A percentile compares a stretch with the other conserved stretches of the same genome.
These are phyloP conservation scores for Colletotrichum sp. DNA, from an alignment of 2,329 filamentous ascomycete species.

Conservation along the genomic window DNA sequence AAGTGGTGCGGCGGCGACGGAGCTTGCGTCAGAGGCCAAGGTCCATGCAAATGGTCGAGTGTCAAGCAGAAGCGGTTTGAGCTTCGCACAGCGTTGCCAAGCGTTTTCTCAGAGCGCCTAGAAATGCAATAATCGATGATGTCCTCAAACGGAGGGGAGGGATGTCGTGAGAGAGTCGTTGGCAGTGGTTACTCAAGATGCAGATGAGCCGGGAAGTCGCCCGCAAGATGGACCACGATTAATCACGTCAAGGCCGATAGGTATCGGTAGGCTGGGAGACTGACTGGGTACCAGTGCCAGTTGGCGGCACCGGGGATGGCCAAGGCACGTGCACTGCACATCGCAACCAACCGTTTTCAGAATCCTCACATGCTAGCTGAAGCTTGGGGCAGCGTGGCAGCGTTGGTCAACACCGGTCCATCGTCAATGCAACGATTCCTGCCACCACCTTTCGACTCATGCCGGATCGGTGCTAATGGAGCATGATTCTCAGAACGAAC, in stretches of 20 bases:
- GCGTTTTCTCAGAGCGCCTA: neutral
- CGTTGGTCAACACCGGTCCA: neutral
- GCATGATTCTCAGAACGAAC: neutral
- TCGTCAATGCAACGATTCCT: neutral
- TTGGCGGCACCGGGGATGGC: constrained; percentile 7
- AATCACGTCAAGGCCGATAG: constrained; percentile 2
- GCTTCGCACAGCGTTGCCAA: neutral
- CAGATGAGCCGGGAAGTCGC: neutral
- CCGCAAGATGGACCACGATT: neutral
- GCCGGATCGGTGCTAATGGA: neutral
- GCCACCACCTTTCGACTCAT: neutral
- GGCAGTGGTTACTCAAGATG: neutral
- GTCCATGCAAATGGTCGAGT: constrained; percentile 17
- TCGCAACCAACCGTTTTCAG: constrained; percentile 14
- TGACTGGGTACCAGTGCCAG: neutral
- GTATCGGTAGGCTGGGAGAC: neutral
- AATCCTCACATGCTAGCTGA: constrained; percentile 17
- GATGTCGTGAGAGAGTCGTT: neutral
- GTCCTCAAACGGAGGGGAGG: neutral
- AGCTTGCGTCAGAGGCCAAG: constrained; percentile 19
- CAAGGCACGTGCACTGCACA: constrained; percentile 13
- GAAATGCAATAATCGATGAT: neutral
- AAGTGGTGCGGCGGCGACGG: constrained; percentile 6
- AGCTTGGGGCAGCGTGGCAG: neutral
- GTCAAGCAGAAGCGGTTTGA: constrained; percentile 1